phyloP scores from a whole-genome alignment of 2,329 filamentous ascomycete genomes.

The Calonectria pseudoreteaudii region DNA sequence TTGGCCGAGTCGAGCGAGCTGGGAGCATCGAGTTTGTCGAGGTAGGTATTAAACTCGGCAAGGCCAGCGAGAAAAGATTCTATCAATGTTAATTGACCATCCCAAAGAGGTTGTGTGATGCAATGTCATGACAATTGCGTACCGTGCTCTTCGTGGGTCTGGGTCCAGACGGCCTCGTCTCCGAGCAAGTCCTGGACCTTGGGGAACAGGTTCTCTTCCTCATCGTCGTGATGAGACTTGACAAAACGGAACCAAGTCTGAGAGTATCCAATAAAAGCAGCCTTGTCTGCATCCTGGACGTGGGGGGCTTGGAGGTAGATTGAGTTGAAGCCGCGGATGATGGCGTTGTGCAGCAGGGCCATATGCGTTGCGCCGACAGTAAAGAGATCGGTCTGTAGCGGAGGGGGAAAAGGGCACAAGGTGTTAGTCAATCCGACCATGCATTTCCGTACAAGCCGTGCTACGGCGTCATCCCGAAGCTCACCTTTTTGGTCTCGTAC shows the following conservation, averaged over 20 bases:
- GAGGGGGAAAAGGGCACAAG: neutral
- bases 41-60: constrained; percentile 64
- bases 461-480: neutral
- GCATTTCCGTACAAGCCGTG: neutral
- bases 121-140: constrained; percentile 27
- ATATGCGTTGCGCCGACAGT: constrained; percentile 71
- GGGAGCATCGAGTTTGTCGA: constrained; percentile 55
- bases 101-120: neutral
- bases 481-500: constrained; percentile 63
- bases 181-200: constrained; percentile 64
- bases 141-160: constrained; percentile 68
- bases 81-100: constrained; percentile 18
- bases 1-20: constrained; percentile 57
- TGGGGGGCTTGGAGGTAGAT: constrained; percentile 71
- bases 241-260: constrained; percentile 71
- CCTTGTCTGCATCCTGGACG: constrained; percentile 62
- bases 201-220: constrained; percentile 68
- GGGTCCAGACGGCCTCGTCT: constrained; percentile 63
- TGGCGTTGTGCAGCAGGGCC: constrained; percentile 70
- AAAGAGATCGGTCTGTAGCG: constrained; percentile 66
- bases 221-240: constrained; percentile 70
- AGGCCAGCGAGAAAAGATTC: constrained; percentile 65
- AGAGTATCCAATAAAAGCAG: constrained; percentile 68
- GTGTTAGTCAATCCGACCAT: neutral
- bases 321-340: constrained; percentile 73